Base-by-base conservation (phyloP, 2,329 filamentous ascomycete genomes). In the Xylariaceae sp. region DNA sequence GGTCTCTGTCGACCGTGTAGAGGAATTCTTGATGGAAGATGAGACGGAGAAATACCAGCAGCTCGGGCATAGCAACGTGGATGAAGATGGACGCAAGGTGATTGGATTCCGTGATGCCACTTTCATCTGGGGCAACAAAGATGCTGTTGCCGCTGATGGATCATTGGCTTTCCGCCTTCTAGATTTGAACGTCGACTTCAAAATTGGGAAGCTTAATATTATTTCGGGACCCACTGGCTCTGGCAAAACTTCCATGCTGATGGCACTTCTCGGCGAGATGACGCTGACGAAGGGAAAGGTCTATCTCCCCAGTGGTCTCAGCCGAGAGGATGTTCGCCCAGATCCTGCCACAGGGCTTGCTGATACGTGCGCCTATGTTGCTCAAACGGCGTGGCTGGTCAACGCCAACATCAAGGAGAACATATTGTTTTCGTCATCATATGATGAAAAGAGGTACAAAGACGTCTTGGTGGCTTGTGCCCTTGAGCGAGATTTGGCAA, bases 251-350 rank as follows among this genome's bases (percentile, higher is more conserved):
- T 97, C 92, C 0, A 76, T 99, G 66, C 78, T 99, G 18, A 96
- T 99, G 92, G 94, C 92, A 26, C 76, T 99, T 22, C 81, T 99
- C 1, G 94, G 94, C 56, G 94, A 99, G 73, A 99, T 99, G 94
- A 94, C 88, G 0, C 73, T 92, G 47, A 72, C 96, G 21, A 79
- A 86, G 53, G 94, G 94, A 52, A 81, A 80, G 9, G 88, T 97
- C 6, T 90, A 86, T 71, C 81, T 97, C 22, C 94, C 94, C 2
- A 90, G 92, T 49, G 90, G 89, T 41, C 83, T 82, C 57, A 91
- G 89, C 67, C 86, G 94, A 61, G 90, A 96, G 67, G 90, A 96
- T 56, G 80, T 96, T 29, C 86, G 79, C 13, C 79, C 85, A 6
- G 87, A 97, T 68, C 87, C 90, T 2, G 85, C 88, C 54, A 96